Evolutionary conservation across 75 land plant species (phyloP), one percentile per base, ranked within the genome.

Genomic region (Selaginella moellendorffii): DNA sequence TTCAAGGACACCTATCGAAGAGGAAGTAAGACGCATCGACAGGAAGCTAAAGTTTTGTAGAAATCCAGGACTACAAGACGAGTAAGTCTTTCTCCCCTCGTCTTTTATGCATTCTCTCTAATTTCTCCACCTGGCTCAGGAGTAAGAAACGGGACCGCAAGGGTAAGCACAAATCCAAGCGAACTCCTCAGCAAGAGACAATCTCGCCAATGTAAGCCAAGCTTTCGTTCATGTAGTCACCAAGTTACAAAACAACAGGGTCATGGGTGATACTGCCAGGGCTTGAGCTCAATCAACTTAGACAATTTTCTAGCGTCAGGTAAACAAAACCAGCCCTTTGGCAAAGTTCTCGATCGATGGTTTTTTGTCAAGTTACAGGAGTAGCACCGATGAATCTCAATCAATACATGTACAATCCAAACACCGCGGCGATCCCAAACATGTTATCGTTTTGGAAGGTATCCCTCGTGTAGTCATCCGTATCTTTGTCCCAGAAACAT

Each of bases 21-120:
- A 63, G 1, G 90, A 88, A 36, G 72, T 92, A 81, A 83, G 69
- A 68, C 90, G 78, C 52, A 83, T 92, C 53, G 89, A 85, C 24
- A 68, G 83, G 19, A 92, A 92, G 68, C 75, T 92, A 46, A 92
- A 81, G 66, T 76, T 74, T 21, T 88, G 97, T 72, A 66, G 74
- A 71, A 84, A 87, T 71, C 83, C 81, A 21, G 72, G 83, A 53
- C 80, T 90, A 27, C 82, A 83, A 61, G 97, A 92, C 53, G 83
- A 92, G 89, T 92, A 80, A 42, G 81, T 70, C 5, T 70, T 21
- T 8, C n/a, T n/a, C n/a, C n/a, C n/a, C n/a, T n/a, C n/a, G n/a
- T n/a, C n/a, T n/a, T n/a, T n/a, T n/a, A n/a, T n/a, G n/a, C n/a
- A n/a, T n/a, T n/a, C n/a, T n/a, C n/a, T n/a, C n/a, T n/a, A 19